Base-by-base conservation (phyloP, 192 early-diverging fungal species). In the Linnemannia zychae region DNA sequence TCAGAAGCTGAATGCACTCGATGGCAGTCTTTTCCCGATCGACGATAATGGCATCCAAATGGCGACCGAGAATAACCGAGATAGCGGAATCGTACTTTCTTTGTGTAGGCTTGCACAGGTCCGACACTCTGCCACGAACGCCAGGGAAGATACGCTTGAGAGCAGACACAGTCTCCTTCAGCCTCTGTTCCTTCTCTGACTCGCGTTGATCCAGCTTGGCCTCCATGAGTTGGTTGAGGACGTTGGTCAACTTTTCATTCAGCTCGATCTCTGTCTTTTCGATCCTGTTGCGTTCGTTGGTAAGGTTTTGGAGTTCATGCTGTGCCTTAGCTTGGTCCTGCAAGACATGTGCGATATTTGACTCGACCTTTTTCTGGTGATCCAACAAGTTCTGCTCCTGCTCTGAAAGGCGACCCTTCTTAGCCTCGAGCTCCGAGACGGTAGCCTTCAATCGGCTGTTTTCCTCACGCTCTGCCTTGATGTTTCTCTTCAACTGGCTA, bases 11-110 rank as follows among this genome's bases (percentile, higher is more conserved):
- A 77, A 99, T 99, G 80, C 99, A 99, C 74, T 99, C 97, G 60
- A 98, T 95, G 7, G 97, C 99, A 0, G 94, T 98, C 83, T 94
- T 91, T 87, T 99, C 93, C 53, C 91, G 92, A 76, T 99, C 98
- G 4, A 99, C 98, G 4, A 99, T 94, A 76, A 99, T 95, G 7
- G 99, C 92, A 75, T 99, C 99, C 89, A 98, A 91, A 76, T 98
- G 95, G 38, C 95, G 90, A 7, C 98, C 98, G 13, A 99, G 88
- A 40, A 96, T 94, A 4, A 96, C 95, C 0, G 96, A 94, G 2
- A 98, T 93, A 7, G 97, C 96, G 0, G 91, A 78, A 66, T 97
- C 96, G 85, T 97, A 99, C 84, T 98, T 97, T 63, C 96, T 90
- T 80, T 99, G 97, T 17, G 93, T 98, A 7, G 99, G 98, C 74